Percentiles rank a stretch among this genome's conserved stretches.
phyloP scores from a whole-genome alignment of 73 alveolate species.

The Symbiodinium pilosum region DNA sequence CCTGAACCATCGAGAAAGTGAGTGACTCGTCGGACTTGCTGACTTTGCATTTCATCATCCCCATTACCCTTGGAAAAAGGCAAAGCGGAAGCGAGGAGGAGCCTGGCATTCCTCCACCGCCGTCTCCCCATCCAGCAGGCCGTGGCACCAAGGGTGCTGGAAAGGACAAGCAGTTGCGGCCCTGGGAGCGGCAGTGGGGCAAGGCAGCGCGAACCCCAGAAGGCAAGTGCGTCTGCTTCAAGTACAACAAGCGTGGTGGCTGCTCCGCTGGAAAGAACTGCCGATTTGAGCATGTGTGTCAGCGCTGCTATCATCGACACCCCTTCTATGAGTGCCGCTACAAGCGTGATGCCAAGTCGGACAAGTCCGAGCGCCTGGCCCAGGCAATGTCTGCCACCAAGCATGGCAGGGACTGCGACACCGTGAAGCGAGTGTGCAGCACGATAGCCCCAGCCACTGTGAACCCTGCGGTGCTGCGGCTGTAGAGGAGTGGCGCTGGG shows the following conservation, averaged over 20 bases:
- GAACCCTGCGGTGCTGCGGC: too few relatives aligned
- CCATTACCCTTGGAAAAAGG: background rate
- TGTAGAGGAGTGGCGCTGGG: too few relatives aligned
- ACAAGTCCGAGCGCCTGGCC: background rate
- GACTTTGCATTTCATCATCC: background rate
- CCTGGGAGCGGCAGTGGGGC: constrained; percentile 5
- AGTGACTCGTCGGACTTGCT: background rate
- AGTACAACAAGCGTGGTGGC: constrained; percentile 2
- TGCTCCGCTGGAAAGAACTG: background rate
- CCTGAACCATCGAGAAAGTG: background rate
- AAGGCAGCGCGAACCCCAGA: background rate
- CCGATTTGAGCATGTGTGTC: background rate
- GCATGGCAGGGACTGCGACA: background rate
- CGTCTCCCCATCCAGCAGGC: background rate
- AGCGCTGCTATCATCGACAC: background rate
- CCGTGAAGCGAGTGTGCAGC: too few relatives aligned
- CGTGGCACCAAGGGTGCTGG: background rate
- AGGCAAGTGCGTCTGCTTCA: background rate
- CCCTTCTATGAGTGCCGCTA: constrained; percentile 7
- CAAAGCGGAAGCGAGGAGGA: background rate
- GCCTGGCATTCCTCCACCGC: background rate
- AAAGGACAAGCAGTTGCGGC: background rate
- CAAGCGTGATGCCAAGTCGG: constrained; percentile 1
- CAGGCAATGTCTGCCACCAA: background rate
- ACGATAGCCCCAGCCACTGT: too few relatives aligned